phyloP scores from a whole-genome alignment of 495 filamentous ascomycete species.

The Haplographium delicatum region DNA sequence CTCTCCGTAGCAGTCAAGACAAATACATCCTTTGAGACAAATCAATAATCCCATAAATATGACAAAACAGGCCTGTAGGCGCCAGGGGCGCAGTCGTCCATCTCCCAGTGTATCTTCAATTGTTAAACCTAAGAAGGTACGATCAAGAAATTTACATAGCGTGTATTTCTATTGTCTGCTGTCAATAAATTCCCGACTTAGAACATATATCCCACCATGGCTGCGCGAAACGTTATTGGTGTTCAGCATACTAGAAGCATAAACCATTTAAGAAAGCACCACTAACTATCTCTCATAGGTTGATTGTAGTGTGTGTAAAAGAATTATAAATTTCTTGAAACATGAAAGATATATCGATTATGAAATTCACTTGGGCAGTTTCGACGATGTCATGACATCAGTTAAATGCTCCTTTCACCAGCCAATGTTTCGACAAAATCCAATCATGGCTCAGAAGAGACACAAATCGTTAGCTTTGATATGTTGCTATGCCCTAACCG shows the following conservation, averaged over 20 bases:
- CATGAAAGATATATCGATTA: neutral
- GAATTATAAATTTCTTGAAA: neutral
- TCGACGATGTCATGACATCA: constrained; percentile 5
- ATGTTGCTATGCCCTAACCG: no score
- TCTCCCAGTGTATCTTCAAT: neutral
- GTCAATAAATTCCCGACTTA: neutral
- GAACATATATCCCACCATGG: neutral
- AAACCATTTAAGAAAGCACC: neutral
- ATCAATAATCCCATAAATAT: no score
- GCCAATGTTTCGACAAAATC: constrained; percentile 2
- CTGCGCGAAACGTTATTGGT: neutral
- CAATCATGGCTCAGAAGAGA: neutral
- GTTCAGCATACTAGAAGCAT: neutral
- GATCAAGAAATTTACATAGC: neutral
- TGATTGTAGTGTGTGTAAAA: constrained; percentile 1
- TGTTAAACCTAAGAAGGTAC: neutral
- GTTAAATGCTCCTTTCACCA: neutral
- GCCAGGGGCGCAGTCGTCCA: neutral
- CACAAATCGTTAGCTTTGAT: no score
- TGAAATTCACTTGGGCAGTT: neutral
- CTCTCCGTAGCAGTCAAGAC: no score
- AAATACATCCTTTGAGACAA: no score
- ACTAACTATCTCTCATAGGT: neutral
- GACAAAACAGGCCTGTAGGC: no score
- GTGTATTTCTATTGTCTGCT: neutral